Percentiles rank a stretch among this genome's conserved stretches.
These are phyloP conservation scores for Trametes pubescens DNA, from an alignment of 1,284 basidiomycete genomes.

Conservation along the genomic window DNA sequence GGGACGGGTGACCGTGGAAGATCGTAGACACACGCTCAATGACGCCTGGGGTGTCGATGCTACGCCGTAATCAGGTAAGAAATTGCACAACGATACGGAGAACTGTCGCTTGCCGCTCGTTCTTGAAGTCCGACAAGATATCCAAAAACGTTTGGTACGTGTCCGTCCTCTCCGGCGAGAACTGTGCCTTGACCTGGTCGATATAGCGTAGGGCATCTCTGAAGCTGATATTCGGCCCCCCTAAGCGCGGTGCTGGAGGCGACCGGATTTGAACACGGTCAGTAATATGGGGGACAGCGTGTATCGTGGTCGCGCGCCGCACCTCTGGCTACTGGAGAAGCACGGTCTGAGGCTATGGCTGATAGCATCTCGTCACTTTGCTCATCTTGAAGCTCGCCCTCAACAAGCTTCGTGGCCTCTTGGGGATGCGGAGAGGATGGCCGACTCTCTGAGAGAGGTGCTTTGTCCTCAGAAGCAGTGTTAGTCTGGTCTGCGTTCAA, in stretches of 20 bases:
- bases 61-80: conserved; percentile 41
- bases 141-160: conserved; percentile 96
- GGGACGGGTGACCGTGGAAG: conserved; percentile 89
- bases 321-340: conserved; percentile 3
- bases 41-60: conserved; percentile 97
- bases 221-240: conserved; percentile 71
- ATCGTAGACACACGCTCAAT: conserved; percentile 94
- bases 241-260: conserved; percentile 27
- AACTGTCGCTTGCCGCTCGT: conserved; percentile 69
- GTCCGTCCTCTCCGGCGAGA: conserved; percentile 86
- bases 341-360: neutral
- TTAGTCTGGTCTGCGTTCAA: neutral
- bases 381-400: neutral
- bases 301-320: neutral
- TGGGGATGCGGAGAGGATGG: conserved; percentile 10
- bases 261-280: neutral
- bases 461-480: neutral
- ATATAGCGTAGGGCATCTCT: conserved; percentile 95
- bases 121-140: conserved; percentile 99
- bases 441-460: neutral
- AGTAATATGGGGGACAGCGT: neutral
- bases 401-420: neutral
- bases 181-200: conserved; percentile 92
- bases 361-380: neutral
- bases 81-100: no score